Conservation (phyloP, 2,329 filamentous ascomycete genomes). For the Esteya vermicola region DNA sequence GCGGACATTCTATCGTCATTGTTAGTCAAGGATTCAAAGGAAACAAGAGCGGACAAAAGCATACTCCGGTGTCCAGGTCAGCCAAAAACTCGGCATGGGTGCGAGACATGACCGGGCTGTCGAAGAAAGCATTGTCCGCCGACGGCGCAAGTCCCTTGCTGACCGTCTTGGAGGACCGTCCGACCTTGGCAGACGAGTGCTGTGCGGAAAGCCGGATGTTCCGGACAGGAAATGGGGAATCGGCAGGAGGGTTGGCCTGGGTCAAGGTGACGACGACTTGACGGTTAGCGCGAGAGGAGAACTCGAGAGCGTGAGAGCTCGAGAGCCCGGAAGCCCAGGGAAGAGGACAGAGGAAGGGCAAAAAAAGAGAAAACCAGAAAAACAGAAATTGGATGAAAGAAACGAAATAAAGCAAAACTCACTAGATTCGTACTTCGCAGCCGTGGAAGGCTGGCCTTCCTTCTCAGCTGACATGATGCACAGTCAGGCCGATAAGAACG, state of each 20-base stretch:
- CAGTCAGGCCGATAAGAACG: neutral
- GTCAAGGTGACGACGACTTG: conserved; percentile 12
- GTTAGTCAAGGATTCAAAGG: conserved; percentile 30
- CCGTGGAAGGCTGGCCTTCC: neutral
- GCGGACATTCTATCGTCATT: conserved; percentile 19
- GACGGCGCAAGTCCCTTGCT: conserved; percentile 26
- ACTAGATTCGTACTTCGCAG: neutral
- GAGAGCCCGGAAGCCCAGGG: too few relatives aligned
- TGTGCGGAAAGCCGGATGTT: conserved; percentile 16
- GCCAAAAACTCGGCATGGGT: conserved; percentile 44
- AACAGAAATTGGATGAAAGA: too few relatives aligned
- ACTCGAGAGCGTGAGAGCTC: too few relatives aligned
- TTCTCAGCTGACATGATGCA: neutral
- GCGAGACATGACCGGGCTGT: conserved; percentile 59
- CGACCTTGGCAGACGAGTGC: conserved; percentile 18
- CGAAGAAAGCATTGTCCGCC: conserved; percentile 47
- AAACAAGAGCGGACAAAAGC: too few relatives aligned
- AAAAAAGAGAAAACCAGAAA: neutral
- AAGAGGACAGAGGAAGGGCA: too few relatives aligned
- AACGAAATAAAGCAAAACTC: neutral
- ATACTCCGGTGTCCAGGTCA: conserved; percentile 23
- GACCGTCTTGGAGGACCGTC: conserved; percentile 29
- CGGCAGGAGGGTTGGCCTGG: conserved; percentile 4
- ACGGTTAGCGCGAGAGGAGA: too few relatives aligned
- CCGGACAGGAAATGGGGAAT: conserved; percentile 12